A percentile compares a stretch with the other conserved stretches of the same genome.
Evolutionary conservation across 225 moss, liverwort and hornwort genomes (phyloP).

Genomic region (Bryoerythrophyllum caledonicum): DNA sequence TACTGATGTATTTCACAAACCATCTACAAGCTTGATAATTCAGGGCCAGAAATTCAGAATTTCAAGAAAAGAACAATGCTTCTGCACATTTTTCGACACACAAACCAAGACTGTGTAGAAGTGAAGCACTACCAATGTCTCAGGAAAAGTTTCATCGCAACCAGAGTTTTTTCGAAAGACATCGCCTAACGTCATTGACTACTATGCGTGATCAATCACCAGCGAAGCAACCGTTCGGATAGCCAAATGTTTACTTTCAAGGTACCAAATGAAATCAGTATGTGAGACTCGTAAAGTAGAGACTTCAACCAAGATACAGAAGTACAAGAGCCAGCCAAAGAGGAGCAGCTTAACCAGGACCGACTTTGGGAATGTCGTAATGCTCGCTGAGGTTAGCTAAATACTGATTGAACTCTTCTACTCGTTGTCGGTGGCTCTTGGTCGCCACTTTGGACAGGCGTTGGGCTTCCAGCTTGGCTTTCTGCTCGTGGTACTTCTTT

Average conservation of each 20-base stretch:
- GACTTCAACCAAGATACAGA: constrained; percentile 9
- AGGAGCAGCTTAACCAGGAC: constrained; percentile 59
- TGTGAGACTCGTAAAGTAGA: neutral
- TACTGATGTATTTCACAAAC: neutral
- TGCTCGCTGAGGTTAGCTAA: constrained; percentile 97
- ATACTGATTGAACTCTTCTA: constrained; percentile 97
- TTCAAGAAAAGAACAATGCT: neutral
- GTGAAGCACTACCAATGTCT: neutral
- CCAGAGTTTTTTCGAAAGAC: too few relatives aligned
- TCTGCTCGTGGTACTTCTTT: constrained; percentile 84
- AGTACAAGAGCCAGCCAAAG: neutral
- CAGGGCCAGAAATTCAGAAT: neutral
- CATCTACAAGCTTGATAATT: neutral
- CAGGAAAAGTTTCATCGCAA: too few relatives aligned
- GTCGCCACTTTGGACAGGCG: constrained; percentile 72
- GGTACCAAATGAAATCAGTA: neutral
- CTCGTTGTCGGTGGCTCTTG: constrained; percentile 86
- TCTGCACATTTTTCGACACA: neutral
- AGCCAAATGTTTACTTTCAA: neutral
- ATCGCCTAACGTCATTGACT: too few relatives aligned
- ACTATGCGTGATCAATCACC: neutral
- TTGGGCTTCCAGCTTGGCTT: constrained; percentile 61
- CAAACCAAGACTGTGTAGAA: neutral
- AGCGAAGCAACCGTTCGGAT: neutral
- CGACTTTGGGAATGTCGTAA: constrained; percentile 97